Evolutionary conservation across 768 basidiomycete genomes (phyloP).

Genomic region (Suillus fuscotomentosus): DNA sequence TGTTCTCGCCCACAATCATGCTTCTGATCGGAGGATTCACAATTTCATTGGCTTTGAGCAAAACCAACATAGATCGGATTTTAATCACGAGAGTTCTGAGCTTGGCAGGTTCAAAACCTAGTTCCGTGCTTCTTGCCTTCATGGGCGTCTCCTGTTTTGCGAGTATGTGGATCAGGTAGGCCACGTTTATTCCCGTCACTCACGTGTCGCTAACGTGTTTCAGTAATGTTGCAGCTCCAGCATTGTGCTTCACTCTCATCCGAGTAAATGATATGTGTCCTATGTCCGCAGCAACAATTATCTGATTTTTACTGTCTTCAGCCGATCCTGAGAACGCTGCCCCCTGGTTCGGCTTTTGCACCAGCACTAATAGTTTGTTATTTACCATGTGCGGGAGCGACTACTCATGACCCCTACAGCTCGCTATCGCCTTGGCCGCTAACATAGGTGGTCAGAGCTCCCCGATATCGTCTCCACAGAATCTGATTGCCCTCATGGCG

Average conservation of each 20-base stretch:
- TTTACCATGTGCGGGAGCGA: not conserved
- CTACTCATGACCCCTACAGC: conserved; percentile 40
- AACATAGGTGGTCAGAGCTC: conserved; percentile 98
- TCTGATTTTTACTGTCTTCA: conserved; percentile 31
- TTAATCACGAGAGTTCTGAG: conserved; percentile 88
- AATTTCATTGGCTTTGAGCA: conserved; percentile 93
- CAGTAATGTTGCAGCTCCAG: conserved; percentile 96
- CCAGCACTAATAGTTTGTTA: conserved; percentile 85
- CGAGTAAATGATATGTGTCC: conserved; percentile 51
- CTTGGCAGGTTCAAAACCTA: conserved; percentile 86
- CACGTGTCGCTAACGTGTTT: not conserved
- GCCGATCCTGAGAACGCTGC: conserved; percentile 93
- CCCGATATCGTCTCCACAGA: conserved; percentile 97
- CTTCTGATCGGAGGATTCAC: conserved; percentile 97
- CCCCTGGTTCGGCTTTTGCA: conserved; percentile 81
- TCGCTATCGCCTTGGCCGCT: conserved; percentile 96
- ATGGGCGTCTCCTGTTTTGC: conserved; percentile 99
- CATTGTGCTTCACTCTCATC: conserved; percentile 94
- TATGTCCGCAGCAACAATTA: not conserved
- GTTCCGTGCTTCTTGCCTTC: conserved; percentile 84
- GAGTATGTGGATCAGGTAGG: conserved; percentile 97
- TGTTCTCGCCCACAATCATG: conserved; percentile 99
- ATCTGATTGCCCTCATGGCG: conserved; percentile 83
- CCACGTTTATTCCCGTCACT: not conserved
- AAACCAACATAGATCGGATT: conserved; percentile 91